These are phyloP conservation scores for Apophysomyces trapeziformis DNA, from an alignment of 371 early-diverging fungal species.

Conservation along the genomic window DNA sequence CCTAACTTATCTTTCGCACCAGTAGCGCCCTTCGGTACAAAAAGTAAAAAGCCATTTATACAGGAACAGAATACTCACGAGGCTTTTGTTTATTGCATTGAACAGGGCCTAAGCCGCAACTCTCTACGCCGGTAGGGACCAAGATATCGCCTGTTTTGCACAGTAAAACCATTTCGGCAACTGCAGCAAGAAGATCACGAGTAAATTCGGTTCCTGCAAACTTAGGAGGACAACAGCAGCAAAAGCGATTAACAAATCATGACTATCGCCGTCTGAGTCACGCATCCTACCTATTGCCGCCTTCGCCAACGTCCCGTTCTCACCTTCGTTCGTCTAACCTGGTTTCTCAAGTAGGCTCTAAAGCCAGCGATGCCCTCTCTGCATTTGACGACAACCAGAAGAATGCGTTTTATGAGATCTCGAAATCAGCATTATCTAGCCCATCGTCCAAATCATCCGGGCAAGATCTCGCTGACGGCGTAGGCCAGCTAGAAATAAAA, in stretches of 20 bases:
- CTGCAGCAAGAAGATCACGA: slow-evolving; percentile 35
- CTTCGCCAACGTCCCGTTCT: slow-evolving; percentile 6
- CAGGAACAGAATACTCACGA: neutral
- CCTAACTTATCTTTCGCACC: neutral
- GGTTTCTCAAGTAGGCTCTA: neutral
- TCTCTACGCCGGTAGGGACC: neutral
- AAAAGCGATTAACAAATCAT: slow-evolving; percentile 13
- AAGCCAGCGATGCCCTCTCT: neutral
- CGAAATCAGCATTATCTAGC: neutral
- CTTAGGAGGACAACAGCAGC: slow-evolving; percentile 29
- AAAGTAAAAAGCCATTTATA: slow-evolving; percentile 9
- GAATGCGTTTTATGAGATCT: neutral
- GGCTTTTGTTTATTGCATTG: slow-evolving; percentile 5
- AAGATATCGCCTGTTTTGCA: neutral
- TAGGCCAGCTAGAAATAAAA: slow-evolving; percentile 36
- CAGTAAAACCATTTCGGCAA: neutral
- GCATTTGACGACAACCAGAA: slow-evolving; percentile 1
- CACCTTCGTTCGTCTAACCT: slow-evolving; percentile 12
- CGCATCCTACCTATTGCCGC: slow-evolving; percentile 21
- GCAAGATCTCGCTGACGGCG: slow-evolving; percentile 28
- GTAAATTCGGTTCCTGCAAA: slow-evolving; percentile 44
- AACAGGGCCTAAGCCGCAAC: neutral
- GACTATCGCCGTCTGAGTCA: slow-evolving; percentile 28
- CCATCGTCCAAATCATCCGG: neutral
- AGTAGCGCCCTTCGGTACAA: neutral